Conservation (phyloP, 495 filamentous ascomycete species). For the Penicillium diatomitis region DNA sequence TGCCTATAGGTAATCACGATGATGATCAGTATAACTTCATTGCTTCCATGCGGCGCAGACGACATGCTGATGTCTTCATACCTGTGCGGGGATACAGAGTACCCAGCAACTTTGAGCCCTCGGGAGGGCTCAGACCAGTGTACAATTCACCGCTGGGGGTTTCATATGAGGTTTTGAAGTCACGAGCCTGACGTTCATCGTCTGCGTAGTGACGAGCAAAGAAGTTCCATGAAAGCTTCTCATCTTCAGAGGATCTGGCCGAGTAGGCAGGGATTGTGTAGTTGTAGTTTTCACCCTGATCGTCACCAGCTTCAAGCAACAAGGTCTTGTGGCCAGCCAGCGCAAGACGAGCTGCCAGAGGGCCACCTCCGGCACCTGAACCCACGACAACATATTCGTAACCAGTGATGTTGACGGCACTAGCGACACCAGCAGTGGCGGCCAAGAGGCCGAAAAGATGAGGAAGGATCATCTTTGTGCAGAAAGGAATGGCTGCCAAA, state of each 20-base stretch:
- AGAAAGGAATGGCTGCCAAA: not conserved
- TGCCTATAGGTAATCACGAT: slow-evolving; percentile 6
- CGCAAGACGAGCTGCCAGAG: slow-evolving; percentile 53
- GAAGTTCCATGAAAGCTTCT: slow-evolving; percentile 32
- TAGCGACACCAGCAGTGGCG: slow-evolving; percentile 6
- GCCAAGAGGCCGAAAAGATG: slow-evolving; percentile 4
- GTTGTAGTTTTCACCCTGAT: slow-evolving; percentile 38
- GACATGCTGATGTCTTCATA: not conserved
- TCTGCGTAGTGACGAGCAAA: slow-evolving; percentile 39
- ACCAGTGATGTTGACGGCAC: slow-evolving; percentile 18
- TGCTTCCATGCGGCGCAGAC: not conserved
- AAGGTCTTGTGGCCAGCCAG: slow-evolving; percentile 50
- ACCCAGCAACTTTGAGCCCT: slow-evolving; percentile 27
- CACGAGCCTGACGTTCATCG: slow-evolving; percentile 26
- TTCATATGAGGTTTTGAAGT: slow-evolving; percentile 35
- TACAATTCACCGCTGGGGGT: slow-evolving; percentile 30
- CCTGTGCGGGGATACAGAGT: slow-evolving; percentile 36
- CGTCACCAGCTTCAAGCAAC: slow-evolving; percentile 55
- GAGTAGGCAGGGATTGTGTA: slow-evolving; percentile 31
- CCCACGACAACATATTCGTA: slow-evolving; percentile 64
- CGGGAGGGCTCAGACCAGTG: slow-evolving; percentile 29
- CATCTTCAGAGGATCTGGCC: slow-evolving; percentile 29
- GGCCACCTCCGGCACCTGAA: slow-evolving; percentile 55
- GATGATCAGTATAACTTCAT: not conserved
- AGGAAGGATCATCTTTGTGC: slow-evolving; percentile 1